A percentile compares a stretch with the other conserved stretches of the same genome.
These are phyloP conservation scores for Backusella macrospora DNA, from an alignment of 192 early-diverging fungal species.

Conservation along the genomic window DNA sequence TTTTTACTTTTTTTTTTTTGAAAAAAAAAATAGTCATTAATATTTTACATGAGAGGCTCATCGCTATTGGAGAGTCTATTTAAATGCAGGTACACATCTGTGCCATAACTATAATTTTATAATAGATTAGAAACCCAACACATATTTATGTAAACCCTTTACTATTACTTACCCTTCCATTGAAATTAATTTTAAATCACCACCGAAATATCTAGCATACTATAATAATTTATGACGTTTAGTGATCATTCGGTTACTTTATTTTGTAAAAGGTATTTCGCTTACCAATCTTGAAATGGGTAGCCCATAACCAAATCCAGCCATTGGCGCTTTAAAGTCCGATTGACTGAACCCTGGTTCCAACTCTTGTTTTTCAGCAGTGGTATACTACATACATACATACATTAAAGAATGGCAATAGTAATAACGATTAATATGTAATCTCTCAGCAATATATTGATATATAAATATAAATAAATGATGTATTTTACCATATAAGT, in stretches of 20 bases:
- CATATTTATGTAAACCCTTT: conserved; percentile 3
- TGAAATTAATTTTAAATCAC: conserved; percentile 88
- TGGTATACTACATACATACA: conserved; percentile 57
- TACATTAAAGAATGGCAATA: background rate
- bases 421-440: conserved; percentile 12
- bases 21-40: conserved; percentile 1
- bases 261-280: background rate
- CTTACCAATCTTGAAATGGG: conserved; percentile 77
- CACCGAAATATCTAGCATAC: conserved; percentile 97
- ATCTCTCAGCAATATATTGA: conserved; percentile 23
- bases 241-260: background rate
- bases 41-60: conserved; percentile 72
- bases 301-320: conserved; percentile 94
- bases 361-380: conserved; percentile 67
- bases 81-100: conserved; percentile 94
- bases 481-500: conserved; percentile 75
- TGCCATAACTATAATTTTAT: conserved; percentile 67
- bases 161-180: conserved; percentile 79
- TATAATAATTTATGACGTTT: conserved; percentile 23
- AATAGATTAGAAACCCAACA: background rate
- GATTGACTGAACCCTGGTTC: conserved; percentile 73
- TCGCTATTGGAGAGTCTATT: conserved; percentile 87
- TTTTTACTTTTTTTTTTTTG: too few species aligned
- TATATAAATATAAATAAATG: background rate
- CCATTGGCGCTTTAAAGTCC: conserved; percentile 80